phyloP scores from a whole-genome alignment of 1,139 yeast species.

The Yamadazyma triangularis region DNA sequence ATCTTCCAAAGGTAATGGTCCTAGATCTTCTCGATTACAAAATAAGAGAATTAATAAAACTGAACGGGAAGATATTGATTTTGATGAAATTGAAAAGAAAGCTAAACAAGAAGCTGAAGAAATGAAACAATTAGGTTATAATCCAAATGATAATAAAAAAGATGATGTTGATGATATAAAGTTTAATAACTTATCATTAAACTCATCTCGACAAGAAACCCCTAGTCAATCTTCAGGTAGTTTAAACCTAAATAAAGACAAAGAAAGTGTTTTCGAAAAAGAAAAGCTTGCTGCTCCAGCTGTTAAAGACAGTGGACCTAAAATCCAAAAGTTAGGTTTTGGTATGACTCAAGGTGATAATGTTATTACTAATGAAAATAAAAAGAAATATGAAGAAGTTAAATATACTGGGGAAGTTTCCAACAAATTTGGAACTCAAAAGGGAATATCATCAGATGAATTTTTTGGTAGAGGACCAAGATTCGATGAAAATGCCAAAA shows the following conservation, averaged over 20 bases:
- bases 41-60: constrained; percentile 47
- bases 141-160: constrained; percentile 42
- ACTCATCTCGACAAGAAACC: background rate
- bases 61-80: constrained; percentile 63
- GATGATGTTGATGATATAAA: constrained; percentile 4
- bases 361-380: constrained; percentile 25
- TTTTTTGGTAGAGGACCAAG: constrained; percentile 82
- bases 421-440: constrained; percentile 79
- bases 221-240: constrained; percentile 6
- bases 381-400: constrained; percentile 44
- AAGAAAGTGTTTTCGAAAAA: constrained; percentile 10
- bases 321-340: constrained; percentile 76
- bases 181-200: background rate
- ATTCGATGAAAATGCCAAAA: constrained; percentile 72
- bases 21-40: constrained; percentile 53
- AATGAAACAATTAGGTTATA: constrained; percentile 67
- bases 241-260: constrained; percentile 11
- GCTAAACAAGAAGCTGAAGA: constrained; percentile 83
- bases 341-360: constrained; percentile 65
- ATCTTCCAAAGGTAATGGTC: constrained; percentile 40
- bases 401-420: constrained; percentile 68
- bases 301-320: constrained; percentile 60
- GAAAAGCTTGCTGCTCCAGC: constrained; percentile 23
- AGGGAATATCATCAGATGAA: constrained; percentile 94
- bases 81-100: constrained; percentile 84